Conservation (phyloP, 768 basidiomycete genomes). For the Leucosporidium yakuticum region DNA sequence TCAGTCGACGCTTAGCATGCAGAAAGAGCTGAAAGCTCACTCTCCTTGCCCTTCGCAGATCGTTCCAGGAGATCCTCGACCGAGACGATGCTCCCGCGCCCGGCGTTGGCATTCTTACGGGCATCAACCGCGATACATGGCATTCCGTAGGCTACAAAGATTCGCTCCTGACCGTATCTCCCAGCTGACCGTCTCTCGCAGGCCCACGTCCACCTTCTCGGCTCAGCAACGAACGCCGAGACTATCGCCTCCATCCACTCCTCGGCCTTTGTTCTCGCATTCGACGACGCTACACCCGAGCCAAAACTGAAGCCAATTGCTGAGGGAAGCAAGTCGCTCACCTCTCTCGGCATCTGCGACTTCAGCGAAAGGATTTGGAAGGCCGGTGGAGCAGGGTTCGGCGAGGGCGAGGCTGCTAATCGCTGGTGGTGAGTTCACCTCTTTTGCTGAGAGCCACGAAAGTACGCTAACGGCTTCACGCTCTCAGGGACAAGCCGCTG, state of each 20-base stretch:
- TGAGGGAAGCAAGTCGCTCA: neutral
- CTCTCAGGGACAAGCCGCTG: conserved; percentile 65
- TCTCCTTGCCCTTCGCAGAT: neutral
- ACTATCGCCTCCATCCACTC: conserved; percentile 75
- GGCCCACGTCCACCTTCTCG: conserved; percentile 46
- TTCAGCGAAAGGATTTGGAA: conserved; percentile 31
- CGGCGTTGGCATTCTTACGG: conserved; percentile 69
- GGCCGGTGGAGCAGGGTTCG: conserved; percentile 2
- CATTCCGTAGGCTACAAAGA: conserved; percentile 53
- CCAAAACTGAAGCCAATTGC: conserved; percentile 6
- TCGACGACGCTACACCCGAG: conserved; percentile 75
- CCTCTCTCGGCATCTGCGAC: conserved; percentile 5
- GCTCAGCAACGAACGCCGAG: conserved; percentile 51
- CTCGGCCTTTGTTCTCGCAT: conserved; percentile 73
- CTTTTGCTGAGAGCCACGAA: no score
- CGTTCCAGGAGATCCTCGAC: conserved; percentile 19
- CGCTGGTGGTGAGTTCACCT: conserved; percentile 57
- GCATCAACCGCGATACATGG: conserved; percentile 86
- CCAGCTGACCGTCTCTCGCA: conserved; percentile 29
- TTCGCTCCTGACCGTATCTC: no score
- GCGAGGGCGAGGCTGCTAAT: conserved; percentile 68
- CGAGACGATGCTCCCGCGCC: neutral
- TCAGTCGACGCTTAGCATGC: conserved; percentile 38
- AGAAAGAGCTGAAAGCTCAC: no score
- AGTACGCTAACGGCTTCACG: neutral